phyloP scores from a whole-genome alignment of 75 land plant species.

The Larix kaempferi region DNA sequence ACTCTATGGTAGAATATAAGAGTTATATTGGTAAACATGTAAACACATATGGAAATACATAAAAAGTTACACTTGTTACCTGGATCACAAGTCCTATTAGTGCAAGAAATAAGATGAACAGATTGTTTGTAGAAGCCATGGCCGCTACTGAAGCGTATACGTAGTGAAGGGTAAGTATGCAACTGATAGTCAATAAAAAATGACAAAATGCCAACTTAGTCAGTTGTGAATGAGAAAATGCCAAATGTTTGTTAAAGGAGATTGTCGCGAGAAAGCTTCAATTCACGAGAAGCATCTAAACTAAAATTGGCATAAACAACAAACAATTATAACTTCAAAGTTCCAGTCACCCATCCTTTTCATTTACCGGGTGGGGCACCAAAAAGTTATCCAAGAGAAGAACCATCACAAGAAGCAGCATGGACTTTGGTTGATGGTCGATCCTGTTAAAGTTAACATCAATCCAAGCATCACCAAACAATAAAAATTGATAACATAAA shows the following conservation, averaged over 20 bases:
- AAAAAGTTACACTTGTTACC: too few species aligned
- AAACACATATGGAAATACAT: too few species aligned
- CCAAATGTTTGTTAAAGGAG: slow-evolving; percentile 3
- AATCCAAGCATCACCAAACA: background rate
- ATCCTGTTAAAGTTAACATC: too few species aligned
- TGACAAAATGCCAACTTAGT: slow-evolving; percentile 4
- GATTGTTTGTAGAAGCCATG: too few species aligned
- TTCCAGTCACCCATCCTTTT: background rate
- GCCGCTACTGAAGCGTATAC: too few species aligned
- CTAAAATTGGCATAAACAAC: background rate
- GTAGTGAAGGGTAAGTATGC: too few species aligned
- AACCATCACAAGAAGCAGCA: slow-evolving; percentile 86
- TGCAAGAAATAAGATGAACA: too few species aligned
- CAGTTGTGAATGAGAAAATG: background rate
- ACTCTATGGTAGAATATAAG: too few species aligned
- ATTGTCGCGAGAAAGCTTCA: background rate
- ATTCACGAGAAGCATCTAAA: background rate
- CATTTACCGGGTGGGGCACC: slow-evolving; percentile 29
- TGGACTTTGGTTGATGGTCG: slow-evolving; percentile 87
- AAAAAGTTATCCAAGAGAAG: slow-evolving; percentile 77
- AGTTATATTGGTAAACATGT: too few species aligned
- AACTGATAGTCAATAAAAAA: background rate
- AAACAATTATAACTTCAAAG: background rate
- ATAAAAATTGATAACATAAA: background rate
- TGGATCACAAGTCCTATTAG: too few species aligned